Base-by-base conservation (phyloP, 1,284 basidiomycete genomes). In the Sutorius eximius region DNA sequence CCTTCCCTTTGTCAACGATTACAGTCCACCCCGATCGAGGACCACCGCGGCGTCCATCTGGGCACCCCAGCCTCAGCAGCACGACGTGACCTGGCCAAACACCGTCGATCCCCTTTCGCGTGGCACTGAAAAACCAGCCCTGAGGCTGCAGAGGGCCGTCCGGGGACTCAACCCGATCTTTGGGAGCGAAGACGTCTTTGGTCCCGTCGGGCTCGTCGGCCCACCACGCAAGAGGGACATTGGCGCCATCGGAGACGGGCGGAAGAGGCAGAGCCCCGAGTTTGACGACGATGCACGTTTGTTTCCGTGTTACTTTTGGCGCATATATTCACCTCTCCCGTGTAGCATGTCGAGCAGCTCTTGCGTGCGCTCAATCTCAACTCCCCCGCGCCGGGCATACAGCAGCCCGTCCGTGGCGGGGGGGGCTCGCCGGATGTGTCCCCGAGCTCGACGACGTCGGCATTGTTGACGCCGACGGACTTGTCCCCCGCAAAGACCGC, bases 191-290 rank as follows among this genome's bases (percentile, higher is more conserved):
- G 86, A 88, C 62, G 77, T 86, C 55, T 89, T 89, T 64, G 86
- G 84, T 6, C 77, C 78, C 5, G 65, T 87, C 65, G 86, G 85
- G 0, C 76, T 76, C 29, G 68, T 76, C 48, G 73, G 74, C 52
- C 65, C 69, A 49, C 68, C 70, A 42, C 71, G 70, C 51, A 75
- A 72, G 58, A 80, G 73, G 67, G 77, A 80, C 58, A 75, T 89
- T 48, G 87, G 88, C 18, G 85, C 86, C 63, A 85, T 89, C 63
- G 87, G 87, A 38, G 87, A 89, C 63, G 87, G 87, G 18, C 80
- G 87, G 61, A 87, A 85, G 70, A 83, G 78, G 66, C 75, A 72
- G 47, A 78, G 73, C 45, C 79, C 83, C 15, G 80, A 78, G 46
- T 79, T 80, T 52, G 83, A 81, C 41, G 77, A 82, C 59, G 76